Percentiles rank a stretch among this genome's conserved stretches.
Evolutionary conservation across 164 flowering plant species (phyloP).

Genomic region (Umbilicus rupestris): DNA sequence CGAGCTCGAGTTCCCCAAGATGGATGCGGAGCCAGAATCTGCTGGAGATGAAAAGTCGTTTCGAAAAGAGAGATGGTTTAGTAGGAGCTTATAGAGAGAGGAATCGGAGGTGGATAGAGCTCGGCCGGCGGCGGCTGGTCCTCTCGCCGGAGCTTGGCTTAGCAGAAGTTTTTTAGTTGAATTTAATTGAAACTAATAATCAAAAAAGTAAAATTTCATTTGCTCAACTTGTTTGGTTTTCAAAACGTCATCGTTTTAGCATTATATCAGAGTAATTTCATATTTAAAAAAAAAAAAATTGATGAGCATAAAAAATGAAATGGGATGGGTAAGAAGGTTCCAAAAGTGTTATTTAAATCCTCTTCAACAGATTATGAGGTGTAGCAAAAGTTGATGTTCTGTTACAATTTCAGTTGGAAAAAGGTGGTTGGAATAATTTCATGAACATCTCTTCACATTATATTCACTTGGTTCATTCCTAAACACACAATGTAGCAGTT

Average conservation of each 20-base stretch:
- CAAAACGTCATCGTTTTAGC: too few relatives aligned
- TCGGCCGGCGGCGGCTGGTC: not conserved
- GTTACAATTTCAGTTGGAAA: not conserved
- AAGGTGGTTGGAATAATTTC: not conserved
- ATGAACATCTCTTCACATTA: not conserved
- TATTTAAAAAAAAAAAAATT: too few relatives aligned
- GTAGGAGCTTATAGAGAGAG: not conserved
- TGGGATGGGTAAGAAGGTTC: too few relatives aligned
- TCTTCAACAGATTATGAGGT: slow-evolving; percentile 16
- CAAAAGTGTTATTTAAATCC: not conserved
- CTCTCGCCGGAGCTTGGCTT: not conserved
- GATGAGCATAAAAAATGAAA: too few relatives aligned
- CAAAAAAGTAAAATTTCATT: too few relatives aligned
- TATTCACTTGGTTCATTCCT: not conserved
- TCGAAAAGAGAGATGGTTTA: not conserved
- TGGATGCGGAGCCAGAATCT: slow-evolving; percentile 10
- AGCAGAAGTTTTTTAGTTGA: too few relatives aligned
- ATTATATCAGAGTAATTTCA: too few relatives aligned
- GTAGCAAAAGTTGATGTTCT: slow-evolving; percentile 8
- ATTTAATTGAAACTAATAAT: too few relatives aligned
- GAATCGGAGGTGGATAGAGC: slow-evolving; percentile 6
- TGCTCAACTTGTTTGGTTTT: too few relatives aligned
- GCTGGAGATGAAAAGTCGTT: slow-evolving; percentile 7
- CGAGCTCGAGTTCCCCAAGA: slow-evolving; percentile 15
- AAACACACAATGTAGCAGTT: not conserved